Evolutionary conservation across 176 grass and related monocot genomes (phyloP), one percentile per base, ranked within the genome.

Genomic region (Triticum turgidum): DNA sequence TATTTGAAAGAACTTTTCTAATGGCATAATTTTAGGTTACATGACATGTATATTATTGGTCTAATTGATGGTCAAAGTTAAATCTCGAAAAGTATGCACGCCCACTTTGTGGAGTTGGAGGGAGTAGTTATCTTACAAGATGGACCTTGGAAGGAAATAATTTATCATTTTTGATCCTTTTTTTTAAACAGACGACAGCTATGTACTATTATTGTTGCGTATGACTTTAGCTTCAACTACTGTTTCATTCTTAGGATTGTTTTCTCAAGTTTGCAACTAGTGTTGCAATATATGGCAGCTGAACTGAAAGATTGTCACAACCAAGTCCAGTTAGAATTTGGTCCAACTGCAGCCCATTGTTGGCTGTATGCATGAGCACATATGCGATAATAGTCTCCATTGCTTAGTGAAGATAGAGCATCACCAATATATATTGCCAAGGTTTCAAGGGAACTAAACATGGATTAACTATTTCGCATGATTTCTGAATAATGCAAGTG

Each of bases 151-250:
- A 20, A 54, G 42, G 9, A 38, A 49, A 49, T 47, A 33, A 18
- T 65, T 64, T 42, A 52, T 22, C 7, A 52, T 54, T 66, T 30
- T 81, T 67, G 25, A 21, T n/a, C 44, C 27, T 52, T 12, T 81
- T 80, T 29, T 33, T 12, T 66, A 9, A 9, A 32, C 6, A 81
- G 63, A 32, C 18, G 63, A 4, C n/a, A 11, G 35, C 12, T 65
- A 44, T 29, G 2, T 29, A 80, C 35, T 79, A 1, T 42, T 14
- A 7, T 10, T 47, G 45, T 4, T 81, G 13, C 35, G 10, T 77
- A 21, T 70, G 68, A 10, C 12, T 58, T 89, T 70, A 52, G 39
- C 56, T 86, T 78, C 59, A 14, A 79, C 22, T 72, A 20, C 25
- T 45, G 11, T 13, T 84, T 61, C 41, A 32, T 80, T 37, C 42